Conservation (phyloP, 2,329 filamentous ascomycete species). For the Hypoxylon sp. region DNA sequence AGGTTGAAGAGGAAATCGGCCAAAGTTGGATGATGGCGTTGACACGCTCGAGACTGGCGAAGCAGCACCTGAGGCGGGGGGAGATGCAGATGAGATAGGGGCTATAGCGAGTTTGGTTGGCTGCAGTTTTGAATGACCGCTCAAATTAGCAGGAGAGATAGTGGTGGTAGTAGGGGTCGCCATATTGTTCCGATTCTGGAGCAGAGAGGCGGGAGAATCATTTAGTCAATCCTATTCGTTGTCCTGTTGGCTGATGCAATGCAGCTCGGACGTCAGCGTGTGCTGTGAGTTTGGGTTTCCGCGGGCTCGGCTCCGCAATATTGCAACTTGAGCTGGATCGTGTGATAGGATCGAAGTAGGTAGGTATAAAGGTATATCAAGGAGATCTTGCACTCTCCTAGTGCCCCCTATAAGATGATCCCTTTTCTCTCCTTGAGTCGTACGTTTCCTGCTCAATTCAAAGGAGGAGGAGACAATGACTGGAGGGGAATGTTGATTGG, state of each 20-base stretch:
- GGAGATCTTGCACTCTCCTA: slow-evolving; percentile 3
- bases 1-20: slow-evolving; percentile 52
- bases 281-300: slow-evolving; percentile 29
- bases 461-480: slow-evolving; percentile 13
- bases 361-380: slow-evolving; percentile 23
- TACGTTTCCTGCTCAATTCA: slow-evolving; percentile 14
- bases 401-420: slow-evolving; percentile 8
- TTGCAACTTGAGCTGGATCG: slow-evolving; percentile 22
- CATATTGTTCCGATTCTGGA: slow-evolving; percentile 46
- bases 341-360: slow-evolving; percentile 29
- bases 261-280: slow-evolving; percentile 44
- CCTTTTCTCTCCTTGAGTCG: neutral
- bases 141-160: slow-evolving; percentile 40
- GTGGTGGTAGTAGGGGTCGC: slow-evolving; percentile 48
- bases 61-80: slow-evolving; percentile 48
- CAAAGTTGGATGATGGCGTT: slow-evolving; percentile 47
- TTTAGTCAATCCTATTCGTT: slow-evolving; percentile 42
- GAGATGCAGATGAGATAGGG: slow-evolving; percentile 49
- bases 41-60: slow-evolving; percentile 51
- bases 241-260: slow-evolving; percentile 41
- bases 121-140: slow-evolving; percentile 41
- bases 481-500: slow-evolving; percentile 15
- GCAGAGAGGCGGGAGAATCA: slow-evolving; percentile 37
- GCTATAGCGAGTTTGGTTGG: slow-evolving; percentile 52
- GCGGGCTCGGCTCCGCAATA: slow-evolving; percentile 37